Evolutionary conservation across 1,139 yeast genomes (phyloP), one percentile per base, ranked within the genome.

Genomic region (Kluyveromyces sp.): DNA sequence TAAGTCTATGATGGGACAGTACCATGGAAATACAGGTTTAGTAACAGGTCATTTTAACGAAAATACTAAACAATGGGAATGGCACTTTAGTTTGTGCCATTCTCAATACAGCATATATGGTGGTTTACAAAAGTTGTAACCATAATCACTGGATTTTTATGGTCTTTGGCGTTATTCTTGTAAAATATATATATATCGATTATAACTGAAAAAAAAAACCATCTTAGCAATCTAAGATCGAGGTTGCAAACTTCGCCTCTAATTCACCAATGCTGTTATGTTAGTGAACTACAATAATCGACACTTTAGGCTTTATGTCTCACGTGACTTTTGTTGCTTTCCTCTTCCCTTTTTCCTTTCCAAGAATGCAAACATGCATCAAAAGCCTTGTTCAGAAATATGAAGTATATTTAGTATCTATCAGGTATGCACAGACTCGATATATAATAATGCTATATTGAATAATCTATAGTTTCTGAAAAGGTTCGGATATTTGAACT

Each of bases 1-100:
- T 8, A 72, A 89, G 48, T 79, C 96, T 34, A 85, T 90, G 82
- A 92, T 92, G 98, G 98, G 97, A 8, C 96, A 90, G 61, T 92
- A 73, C 59, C 85, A 83, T 46, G 98, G 98, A 2, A 87, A 85
- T 58, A 78, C 92, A 1, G 98, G 97, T 0, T 67, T 92, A 25
- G 68, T 92, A 52, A 81, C 89, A 0, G 97, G 95, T 2, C 76
- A 71, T 46, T 83, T 75, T 61, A 65, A 74, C 52, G 50, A 59
- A 5, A 59, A 62, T 39, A 51, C 63, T 7, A 51, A 52, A 2
- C 52, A 64, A 1, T 84, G 94, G 92, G 73, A 73, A n/a, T 88
- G 85, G 68, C 68, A 74, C 32, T 89, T 79, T 65, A 65, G 74
- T 4, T 71, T 84, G 51, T 92, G 98, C 81, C 90, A 8, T 89